Evolutionary conservation across 1,284 basidiomycete species (phyloP).

Genomic region (Volvariella surrecta): DNA sequence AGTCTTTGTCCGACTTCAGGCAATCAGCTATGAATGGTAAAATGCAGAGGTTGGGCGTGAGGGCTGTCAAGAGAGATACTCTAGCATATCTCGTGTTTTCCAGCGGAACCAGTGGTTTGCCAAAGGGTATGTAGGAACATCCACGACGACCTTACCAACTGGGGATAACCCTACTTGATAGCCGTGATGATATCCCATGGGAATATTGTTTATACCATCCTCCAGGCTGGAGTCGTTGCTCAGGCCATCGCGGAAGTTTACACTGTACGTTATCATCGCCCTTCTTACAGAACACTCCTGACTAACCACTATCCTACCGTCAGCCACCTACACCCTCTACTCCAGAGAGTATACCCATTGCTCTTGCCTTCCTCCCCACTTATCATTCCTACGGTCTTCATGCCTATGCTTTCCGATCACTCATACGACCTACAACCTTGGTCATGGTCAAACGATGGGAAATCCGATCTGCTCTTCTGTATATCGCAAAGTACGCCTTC

Average conservation of each 20-base stretch:
- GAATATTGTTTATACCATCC: constrained; percentile 46
- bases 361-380: constrained; percentile 55
- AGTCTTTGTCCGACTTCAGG: constrained; percentile 39
- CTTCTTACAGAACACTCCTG: neutral
- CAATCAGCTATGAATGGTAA: constrained; percentile 26
- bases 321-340: constrained; percentile 32
- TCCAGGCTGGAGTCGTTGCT: constrained; percentile 29
- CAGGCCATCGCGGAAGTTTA: constrained; percentile 20
- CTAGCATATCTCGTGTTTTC: constrained; percentile 70
- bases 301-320: constrained; percentile 9
- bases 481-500: constrained; percentile 27
- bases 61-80: constrained; percentile 43
- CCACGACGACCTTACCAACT: neutral
- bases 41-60: constrained; percentile 32
- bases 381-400: constrained; percentile 65
- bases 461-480: constrained; percentile 31
- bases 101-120: constrained; percentile 69
- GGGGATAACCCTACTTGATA: constrained; percentile 16
- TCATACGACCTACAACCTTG: constrained; percentile 34
- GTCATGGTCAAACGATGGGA: constrained; percentile 59
- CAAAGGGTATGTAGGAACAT: constrained; percentile 46
- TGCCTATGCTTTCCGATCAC: constrained; percentile 37
- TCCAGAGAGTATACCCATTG: constrained; percentile 34
- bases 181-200: constrained; percentile 72
- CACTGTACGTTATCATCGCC: constrained; percentile 21